Conservation (phyloP, 2,329 filamentous ascomycete species). For the Ophiostoma ulmi region DNA sequence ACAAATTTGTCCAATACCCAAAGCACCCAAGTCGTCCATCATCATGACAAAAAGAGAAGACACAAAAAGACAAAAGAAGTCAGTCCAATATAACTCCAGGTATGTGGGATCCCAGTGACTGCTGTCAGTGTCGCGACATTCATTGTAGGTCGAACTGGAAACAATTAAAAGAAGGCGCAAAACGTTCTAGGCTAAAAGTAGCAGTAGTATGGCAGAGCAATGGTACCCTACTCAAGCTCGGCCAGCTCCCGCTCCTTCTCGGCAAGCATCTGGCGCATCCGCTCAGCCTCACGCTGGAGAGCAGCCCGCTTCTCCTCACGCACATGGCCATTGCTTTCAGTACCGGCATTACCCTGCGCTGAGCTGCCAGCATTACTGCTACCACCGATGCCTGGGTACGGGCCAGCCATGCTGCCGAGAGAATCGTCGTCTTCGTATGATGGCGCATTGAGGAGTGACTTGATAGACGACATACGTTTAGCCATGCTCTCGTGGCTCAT, state of each 20-base stretch:
- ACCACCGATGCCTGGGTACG: constrained; percentile 23
- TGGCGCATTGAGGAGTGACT: constrained; percentile 64
- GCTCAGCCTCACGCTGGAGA: constrained; percentile 67
- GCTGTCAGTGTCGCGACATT: not conserved
- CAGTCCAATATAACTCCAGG: not conserved
- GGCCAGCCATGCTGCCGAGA: constrained; percentile 26
- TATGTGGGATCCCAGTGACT: not conserved
- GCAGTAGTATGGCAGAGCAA: not conserved
- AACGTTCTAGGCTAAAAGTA: not conserved
- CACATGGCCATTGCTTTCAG: not conserved
- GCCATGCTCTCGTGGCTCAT: constrained; percentile 45
- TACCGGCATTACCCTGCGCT: not conserved
- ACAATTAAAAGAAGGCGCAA: not conserved
- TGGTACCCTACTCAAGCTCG: constrained; percentile 30
- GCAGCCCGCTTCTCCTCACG: constrained; percentile 56
- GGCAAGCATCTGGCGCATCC: constrained; percentile 66
- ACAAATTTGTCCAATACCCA: not conserved
- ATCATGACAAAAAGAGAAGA: not conserved
- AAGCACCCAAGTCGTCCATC: not conserved
- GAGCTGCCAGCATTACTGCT: not conserved
- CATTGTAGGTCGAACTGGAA: not conserved
- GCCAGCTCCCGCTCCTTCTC: constrained; percentile 71
- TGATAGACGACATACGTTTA: constrained; percentile 68
- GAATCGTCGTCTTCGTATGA: constrained; percentile 35
- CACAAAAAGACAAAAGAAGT: not conserved